These are phyloP conservation scores for Neurospora sp. DNA, from an alignment of 495 filamentous ascomycete genomes.

Conservation along the genomic window DNA sequence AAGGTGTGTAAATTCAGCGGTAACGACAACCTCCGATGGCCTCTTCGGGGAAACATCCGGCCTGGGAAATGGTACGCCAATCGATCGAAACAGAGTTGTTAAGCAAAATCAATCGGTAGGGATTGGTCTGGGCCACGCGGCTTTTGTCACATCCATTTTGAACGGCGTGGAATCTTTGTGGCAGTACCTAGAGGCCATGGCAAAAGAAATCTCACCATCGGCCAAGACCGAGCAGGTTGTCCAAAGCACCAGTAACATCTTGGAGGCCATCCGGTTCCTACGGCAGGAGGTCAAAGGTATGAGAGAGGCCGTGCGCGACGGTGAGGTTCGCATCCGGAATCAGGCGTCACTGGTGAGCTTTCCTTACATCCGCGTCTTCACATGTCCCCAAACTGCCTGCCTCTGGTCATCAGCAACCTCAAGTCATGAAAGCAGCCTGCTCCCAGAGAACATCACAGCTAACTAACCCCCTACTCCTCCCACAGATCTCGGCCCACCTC, in stretches of 20 bases:
- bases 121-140: fast-evolving
- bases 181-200: not conserved
- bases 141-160: not conserved
- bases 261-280: not conserved
- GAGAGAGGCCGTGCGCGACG: not conserved
- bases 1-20: fast-evolving
- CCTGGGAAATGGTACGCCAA: not conserved
- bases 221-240: not conserved
- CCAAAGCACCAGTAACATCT: not conserved
- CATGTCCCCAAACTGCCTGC: not conserved
- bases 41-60: fast-evolving
- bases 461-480: not conserved
- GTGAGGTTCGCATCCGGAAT: not conserved
- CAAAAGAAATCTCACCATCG: not conserved
- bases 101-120: not conserved
- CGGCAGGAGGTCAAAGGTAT: not conserved
- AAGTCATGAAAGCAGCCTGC: not conserved
- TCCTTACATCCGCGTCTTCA: not conserved
- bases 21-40: not conserved
- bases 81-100: not conserved
- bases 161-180: not conserved
- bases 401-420: too few species aligned
- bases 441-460: not conserved
- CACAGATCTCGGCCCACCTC: not conserved
- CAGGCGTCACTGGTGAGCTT: not conserved